phyloP scores from a whole-genome alignment of 2,329 filamentous ascomycete genomes.

The Chaetomium olivaceum region DNA sequence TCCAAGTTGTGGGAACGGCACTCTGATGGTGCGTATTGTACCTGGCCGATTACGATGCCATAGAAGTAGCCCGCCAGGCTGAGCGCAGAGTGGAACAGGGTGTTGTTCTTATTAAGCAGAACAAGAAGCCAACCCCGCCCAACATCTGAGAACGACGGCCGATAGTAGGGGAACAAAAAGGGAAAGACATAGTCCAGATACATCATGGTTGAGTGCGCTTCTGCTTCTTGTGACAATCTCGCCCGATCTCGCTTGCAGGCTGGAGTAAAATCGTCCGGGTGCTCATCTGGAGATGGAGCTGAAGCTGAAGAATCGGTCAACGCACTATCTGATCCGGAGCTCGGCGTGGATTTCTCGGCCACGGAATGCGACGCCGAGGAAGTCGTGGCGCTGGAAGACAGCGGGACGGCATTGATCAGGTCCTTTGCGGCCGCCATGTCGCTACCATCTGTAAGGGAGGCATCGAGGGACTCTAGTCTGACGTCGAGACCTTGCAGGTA shows the following conservation, averaged over 20 bases:
- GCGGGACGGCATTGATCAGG: not conserved
- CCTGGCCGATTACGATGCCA: conserved; percentile 43
- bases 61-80: conserved; percentile 61
- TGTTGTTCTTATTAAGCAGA: conserved; percentile 56
- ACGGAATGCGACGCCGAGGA: not conserved
- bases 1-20: conserved; percentile 30
- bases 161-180: conserved; percentile 64
- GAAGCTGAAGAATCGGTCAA: conserved; percentile 10
- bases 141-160: conserved; percentile 55
- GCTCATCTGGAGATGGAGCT: conserved; percentile 5
- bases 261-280: not conserved
- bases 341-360: conserved; percentile 4
- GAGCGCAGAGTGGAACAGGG: conserved; percentile 58
- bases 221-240: conserved; percentile 27
- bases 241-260: not conserved
- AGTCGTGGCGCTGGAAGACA: not conserved
- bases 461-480: conserved; percentile 34
- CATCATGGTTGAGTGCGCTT: conserved; percentile 51
- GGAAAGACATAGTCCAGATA: conserved; percentile 65
- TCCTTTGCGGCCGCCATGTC: conserved; percentile 4
- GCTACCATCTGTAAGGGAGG: conserved; percentile 29
- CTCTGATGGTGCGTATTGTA: not conserved
- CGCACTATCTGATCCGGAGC: not conserved
- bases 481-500: conserved; percentile 47
- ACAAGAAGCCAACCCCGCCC: conserved; percentile 62